Conservation (phyloP, 805 yeast genomes). For the Lachancea mirantina region DNA sequence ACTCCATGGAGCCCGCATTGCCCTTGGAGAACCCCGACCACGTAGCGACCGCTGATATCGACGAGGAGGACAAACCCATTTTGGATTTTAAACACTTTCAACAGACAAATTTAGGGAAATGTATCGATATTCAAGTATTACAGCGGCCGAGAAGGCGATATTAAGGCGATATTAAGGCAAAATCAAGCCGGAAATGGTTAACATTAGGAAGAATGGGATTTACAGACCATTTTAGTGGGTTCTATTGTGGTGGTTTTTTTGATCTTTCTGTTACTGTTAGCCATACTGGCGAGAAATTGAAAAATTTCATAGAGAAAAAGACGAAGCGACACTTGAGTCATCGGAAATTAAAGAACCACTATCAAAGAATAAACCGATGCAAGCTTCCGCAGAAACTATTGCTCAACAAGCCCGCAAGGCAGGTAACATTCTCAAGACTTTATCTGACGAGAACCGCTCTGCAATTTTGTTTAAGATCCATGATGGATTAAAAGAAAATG, state of each 20-base stretch:
- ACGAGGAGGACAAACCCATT: constrained; percentile 20
- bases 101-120: constrained; percentile 20
- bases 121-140: constrained; percentile 26
- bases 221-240: too few species aligned
- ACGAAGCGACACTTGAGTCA: too few species aligned
- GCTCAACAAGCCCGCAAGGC: constrained; percentile 81
- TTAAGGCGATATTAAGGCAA: too few species aligned
- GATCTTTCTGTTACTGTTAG: too few species aligned
- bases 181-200: too few species aligned
- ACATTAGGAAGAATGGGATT: too few species aligned
- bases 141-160: constrained; percentile 29
- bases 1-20: too few species aligned
- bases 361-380: constrained; percentile 2
- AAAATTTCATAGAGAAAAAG: too few species aligned
- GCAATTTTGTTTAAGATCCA: constrained; percentile 65
- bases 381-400: constrained; percentile 52
- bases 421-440: constrained; percentile 73
- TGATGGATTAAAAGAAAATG: constrained; percentile 53
- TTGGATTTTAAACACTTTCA: constrained; percentile 19
- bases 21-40: neutral
- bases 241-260: too few species aligned
- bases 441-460: constrained; percentile 66
- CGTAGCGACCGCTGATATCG: neutral
- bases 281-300: too few species aligned
- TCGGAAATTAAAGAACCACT: neutral